Conservation (phyloP, 2,329 filamentous ascomycete genomes). For the Huntiella savannae region DNA sequence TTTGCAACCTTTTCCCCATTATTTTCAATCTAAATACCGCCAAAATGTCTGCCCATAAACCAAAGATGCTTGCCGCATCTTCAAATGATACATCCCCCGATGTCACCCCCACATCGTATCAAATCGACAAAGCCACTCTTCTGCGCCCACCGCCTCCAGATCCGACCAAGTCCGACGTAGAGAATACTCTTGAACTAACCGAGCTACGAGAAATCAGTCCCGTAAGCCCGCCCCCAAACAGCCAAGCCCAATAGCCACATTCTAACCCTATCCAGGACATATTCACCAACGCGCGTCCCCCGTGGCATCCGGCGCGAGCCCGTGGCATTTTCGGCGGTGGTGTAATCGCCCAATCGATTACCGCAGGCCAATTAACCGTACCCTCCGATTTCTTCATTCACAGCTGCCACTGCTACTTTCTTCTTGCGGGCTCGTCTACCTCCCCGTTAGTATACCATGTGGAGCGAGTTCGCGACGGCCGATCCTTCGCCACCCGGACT, state of each 20-base stretch:
- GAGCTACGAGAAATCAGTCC: constrained; percentile 58
- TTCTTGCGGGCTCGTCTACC: constrained; percentile 68
- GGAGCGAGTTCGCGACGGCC: constrained; percentile 77
- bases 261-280: constrained; percentile 40
- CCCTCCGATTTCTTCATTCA: constrained; percentile 65
- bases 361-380: constrained; percentile 76
- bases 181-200: constrained; percentile 76
- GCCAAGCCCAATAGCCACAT: neutral
- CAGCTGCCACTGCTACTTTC: constrained; percentile 98
- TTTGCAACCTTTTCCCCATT: too few relatives aligned
- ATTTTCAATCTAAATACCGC: too few relatives aligned
- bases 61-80: neutral
- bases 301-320: constrained; percentile 84
- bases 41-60: too few relatives aligned
- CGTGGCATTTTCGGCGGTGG: constrained; percentile 86
- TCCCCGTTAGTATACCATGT: constrained; percentile 90
- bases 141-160: constrained; percentile 57
- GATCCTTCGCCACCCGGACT: constrained; percentile 76
- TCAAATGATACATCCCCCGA: neutral
- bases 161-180: constrained; percentile 56
- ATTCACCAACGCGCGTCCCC: constrained; percentile 80
- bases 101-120: neutral
- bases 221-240: constrained; percentile 25
- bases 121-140: constrained; percentile 21
- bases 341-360: constrained; percentile 80